phyloP scores from a whole-genome alignment of 768 basidiomycete genomes.

The Daedaleopsis sinensis region DNA sequence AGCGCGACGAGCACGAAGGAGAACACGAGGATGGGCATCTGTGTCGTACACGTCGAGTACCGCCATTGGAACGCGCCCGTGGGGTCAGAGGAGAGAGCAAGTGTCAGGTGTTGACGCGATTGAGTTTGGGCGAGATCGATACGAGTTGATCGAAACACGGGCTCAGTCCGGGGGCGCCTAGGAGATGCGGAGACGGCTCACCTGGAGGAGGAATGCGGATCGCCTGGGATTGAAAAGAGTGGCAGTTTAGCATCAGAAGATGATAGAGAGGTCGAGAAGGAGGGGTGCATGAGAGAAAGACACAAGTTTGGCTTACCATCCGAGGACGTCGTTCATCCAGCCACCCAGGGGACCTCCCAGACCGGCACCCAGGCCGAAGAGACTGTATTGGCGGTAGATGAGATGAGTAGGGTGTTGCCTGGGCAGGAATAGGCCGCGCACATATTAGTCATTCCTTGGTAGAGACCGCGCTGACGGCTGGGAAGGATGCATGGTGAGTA shows the following conservation, averaged over 20 bases:
- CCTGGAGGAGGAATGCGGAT: slow-evolving; percentile 85
- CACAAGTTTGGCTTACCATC: slow-evolving; percentile 60
- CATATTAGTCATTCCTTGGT: slow-evolving; percentile 92
- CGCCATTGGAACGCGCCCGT: not conserved
- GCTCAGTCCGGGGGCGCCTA: slow-evolving; percentile 16
- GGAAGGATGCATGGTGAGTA: slow-evolving; percentile 3
- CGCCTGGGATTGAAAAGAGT: slow-evolving; percentile 52
- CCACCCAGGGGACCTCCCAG: slow-evolving; percentile 82
- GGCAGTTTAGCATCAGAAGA: slow-evolving; percentile 31
- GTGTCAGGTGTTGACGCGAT: slow-evolving; percentile 14
- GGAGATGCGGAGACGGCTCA: slow-evolving; percentile 35
- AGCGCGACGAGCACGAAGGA: slow-evolving; percentile 70
- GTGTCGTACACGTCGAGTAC: slow-evolving; percentile 4
- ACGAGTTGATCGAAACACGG: slow-evolving; percentile 12
- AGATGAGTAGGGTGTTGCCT: not conserved
- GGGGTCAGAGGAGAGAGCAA: not conserved
- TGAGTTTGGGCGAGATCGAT: slow-evolving; percentile 13
- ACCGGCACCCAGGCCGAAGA: slow-evolving; percentile 84
- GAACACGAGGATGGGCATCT: slow-evolving; percentile 79
- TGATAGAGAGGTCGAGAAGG: slow-evolving; percentile 60
- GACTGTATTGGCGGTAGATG: slow-evolving; percentile 40
- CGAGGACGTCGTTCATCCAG: slow-evolving; percentile 83
- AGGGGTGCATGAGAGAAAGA: slow-evolving; percentile 11
- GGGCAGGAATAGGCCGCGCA: slow-evolving; percentile 38
- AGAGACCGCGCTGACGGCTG: slow-evolving; percentile 85